phyloP scores from a whole-genome alignment of 257 asterid genomes.

The Capsicum pubescens region DNA sequence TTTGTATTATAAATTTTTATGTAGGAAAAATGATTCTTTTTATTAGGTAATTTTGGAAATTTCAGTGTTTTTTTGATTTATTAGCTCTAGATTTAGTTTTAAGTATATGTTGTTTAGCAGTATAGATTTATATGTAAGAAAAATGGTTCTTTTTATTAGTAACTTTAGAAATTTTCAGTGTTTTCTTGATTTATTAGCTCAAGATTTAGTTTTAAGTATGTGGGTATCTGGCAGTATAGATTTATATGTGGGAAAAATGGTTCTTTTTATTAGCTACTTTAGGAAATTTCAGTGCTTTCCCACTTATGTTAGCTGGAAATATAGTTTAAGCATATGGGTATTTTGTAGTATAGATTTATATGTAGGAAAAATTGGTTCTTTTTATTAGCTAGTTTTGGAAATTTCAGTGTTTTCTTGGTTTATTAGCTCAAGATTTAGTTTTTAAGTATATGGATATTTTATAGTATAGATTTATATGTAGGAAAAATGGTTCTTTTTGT shows the following conservation, averaged over 20 bases:
- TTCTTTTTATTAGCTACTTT: too few relatives aligned
- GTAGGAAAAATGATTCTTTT: neutral
- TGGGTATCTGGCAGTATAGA: neutral
- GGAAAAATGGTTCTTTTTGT: neutral
- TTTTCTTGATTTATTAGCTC: neutral
- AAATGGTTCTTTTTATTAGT: neutral
- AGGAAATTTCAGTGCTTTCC: too few relatives aligned
- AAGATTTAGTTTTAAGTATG: too few relatives aligned
- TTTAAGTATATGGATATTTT: neutral
- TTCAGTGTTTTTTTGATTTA: neutral
- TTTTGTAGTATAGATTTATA: neutral
- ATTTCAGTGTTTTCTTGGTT: neutral
- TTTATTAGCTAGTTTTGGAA: neutral
- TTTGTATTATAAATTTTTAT: neutral
- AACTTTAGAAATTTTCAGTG: neutral
- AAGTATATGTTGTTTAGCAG: neutral
- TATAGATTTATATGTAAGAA: neutral
- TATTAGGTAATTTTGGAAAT: too few relatives aligned
- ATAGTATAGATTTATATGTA: neutral
- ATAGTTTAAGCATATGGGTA: neutral
- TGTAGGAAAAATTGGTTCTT: neutral
- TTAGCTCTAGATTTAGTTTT: neutral
- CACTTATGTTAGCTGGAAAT: neutral
- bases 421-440: neutral
- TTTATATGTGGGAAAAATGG: neutral